Evolutionary conservation across 2,329 filamentous ascomycete species (phyloP).

Genomic region (Cladobotryum mycophilum): DNA sequence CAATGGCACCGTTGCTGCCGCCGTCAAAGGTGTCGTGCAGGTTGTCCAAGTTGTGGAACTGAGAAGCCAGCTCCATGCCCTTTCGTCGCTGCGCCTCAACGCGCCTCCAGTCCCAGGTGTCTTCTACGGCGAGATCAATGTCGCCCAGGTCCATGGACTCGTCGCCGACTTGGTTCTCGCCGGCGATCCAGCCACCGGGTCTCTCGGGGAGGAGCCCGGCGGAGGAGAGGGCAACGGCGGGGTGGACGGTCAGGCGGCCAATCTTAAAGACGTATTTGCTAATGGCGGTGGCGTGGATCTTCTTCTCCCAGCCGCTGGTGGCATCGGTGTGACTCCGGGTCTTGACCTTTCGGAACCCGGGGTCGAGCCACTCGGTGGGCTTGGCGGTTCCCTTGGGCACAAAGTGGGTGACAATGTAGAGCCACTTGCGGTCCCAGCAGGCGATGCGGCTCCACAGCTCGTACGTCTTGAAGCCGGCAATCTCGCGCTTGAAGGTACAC

Average conservation of each 20-base stretch:
- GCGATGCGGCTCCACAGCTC: slow-evolving; percentile 69
- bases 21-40: slow-evolving; percentile 48
- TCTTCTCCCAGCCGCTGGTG: slow-evolving; percentile 49
- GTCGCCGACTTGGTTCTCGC: slow-evolving; percentile 36
- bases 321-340: slow-evolving; percentile 32
- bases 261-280: slow-evolving; percentile 82
- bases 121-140: slow-evolving; percentile 27
- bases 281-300: slow-evolving; percentile 64
- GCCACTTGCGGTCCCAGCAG: slow-evolving; percentile 75
- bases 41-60: slow-evolving; percentile 53
- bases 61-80: slow-evolving; percentile 48
- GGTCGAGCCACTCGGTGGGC: slow-evolving; percentile 48
- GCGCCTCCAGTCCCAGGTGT: slow-evolving; percentile 52
- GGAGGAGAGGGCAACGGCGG: slow-evolving; percentile 65
- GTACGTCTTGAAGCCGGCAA: slow-evolving; percentile 61
- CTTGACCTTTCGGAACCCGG: slow-evolving; percentile 35
- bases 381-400: slow-evolving; percentile 55
- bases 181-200: slow-evolving; percentile 57
- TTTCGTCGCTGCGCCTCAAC: slow-evolving; percentile 49
- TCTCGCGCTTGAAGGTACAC: slow-evolving; percentile 69
- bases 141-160: slow-evolving; percentile 32
- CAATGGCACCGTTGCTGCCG: slow-evolving; percentile 46
- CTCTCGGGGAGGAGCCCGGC: slow-evolving; percentile 68
- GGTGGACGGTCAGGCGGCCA: slow-evolving; percentile 75
- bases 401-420: slow-evolving; percentile 71